Evolutionary conservation across 1,284 basidiomycete genomes (phyloP), one percentile per base, ranked within the genome.

Genomic region (Leccinum holopus): DNA sequence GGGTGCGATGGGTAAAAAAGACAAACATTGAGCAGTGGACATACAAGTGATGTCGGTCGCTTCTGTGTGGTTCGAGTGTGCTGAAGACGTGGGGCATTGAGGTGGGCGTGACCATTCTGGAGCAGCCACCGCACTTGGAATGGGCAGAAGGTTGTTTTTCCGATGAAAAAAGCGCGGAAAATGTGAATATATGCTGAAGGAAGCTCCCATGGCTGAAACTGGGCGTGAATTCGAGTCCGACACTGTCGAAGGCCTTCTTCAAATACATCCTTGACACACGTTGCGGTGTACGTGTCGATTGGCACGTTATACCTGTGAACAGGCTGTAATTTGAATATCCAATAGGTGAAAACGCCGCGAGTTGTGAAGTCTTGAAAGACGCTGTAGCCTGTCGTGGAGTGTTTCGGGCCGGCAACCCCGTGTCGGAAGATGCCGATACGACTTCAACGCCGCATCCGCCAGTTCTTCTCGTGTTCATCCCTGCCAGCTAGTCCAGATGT

Each of bases 11-110:
- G 3, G 14, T 35, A 6, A 10, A 60, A 32, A 25, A 60, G 18
- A 5, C 5, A 16, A 41, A 55, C 18, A 12, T 12, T 16, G 32
- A 33, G 37, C 21, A 16, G 25, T 30, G 16, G 9, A 33, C 59
- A 21, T 61, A 60, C 59, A 59, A 60, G 35, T 58, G 30, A 16
- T 16, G 8, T 39, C 28, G 5, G 57, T 60, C 30, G 28, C 35
- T 28, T 61, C 58, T 18, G 54, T 16, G 14, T 55, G 33, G 33
- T 55, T 25, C 12, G 54, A 55, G 21, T n/a, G 33, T 25, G 54
- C 21, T 21, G 54, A 5, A 37, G 54, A 55, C 6, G 54, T 37
- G 16, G 54, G 18, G 9, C 11, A 12, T 3, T 55, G 54, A 12
- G 21, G 21, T 21, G 33, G n/a, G 14, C n/a, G 14, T 21, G 52